These are phyloP conservation scores for Baudoinia panamericana DNA, from an alignment of 495 filamentous ascomycete species.

Conservation along the genomic window DNA sequence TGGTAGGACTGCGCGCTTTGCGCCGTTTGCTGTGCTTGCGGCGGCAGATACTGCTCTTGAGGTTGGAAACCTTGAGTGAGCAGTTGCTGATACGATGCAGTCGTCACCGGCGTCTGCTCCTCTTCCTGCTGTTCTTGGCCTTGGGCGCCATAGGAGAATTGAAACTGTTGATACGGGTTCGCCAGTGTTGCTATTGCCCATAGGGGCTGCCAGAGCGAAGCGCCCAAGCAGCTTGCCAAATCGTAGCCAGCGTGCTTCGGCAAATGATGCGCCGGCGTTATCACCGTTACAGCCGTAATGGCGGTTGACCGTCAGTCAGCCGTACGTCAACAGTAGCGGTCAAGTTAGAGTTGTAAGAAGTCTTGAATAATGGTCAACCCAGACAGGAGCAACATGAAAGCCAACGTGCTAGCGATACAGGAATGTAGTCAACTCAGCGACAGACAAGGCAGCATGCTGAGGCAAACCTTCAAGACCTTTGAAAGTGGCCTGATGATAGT, in stretches of 20 bases:
- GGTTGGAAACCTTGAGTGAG: slow-evolving; percentile 16
- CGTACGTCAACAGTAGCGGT: too few species aligned
- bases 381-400: too few species aligned
- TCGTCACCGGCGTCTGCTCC: slow-evolving; percentile 16
- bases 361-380: too few species aligned
- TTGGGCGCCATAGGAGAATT: slow-evolving; percentile 52
- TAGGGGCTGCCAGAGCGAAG: slow-evolving; percentile 59
- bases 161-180: slow-evolving; percentile 50
- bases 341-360: too few species aligned
- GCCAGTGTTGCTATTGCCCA: slow-evolving; percentile 55
- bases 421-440: slow-evolving; percentile 3
- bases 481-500: slow-evolving; percentile 9
- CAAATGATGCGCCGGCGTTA: slow-evolving; percentile 9
- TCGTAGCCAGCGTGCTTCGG: slow-evolving; percentile 20
- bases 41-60: slow-evolving; percentile 1
- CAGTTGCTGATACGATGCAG: slow-evolving; percentile 10
- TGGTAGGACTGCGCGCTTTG: slow-evolving; percentile 14
- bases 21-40: slow-evolving; percentile 2
- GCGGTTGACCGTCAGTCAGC: slow-evolving; percentile 1
- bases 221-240: slow-evolving; percentile 51
- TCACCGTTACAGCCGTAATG: slow-evolving; percentile 11
- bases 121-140: slow-evolving; percentile 31
- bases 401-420: too few species aligned
- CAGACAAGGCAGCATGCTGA: slow-evolving; percentile 7
- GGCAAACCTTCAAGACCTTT: slow-evolving; percentile 2